phyloP scores from a whole-genome alignment of 257 asterid genomes.

The Solanum pennellii region DNA sequence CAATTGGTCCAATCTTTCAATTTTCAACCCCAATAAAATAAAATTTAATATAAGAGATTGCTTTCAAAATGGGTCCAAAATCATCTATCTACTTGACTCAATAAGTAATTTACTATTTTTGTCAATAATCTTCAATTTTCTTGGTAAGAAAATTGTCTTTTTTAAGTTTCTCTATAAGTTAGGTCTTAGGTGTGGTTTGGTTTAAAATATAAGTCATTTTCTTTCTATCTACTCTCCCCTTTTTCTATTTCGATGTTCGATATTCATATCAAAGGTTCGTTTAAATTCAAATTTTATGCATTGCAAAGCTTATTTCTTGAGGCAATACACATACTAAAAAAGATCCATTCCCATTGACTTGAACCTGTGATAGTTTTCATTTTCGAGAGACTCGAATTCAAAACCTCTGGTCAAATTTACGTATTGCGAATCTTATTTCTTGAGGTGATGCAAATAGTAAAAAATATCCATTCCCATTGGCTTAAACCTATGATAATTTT shows the following conservation, averaged over 20 bases:
- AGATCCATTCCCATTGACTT: not conserved
- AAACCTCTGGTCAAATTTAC: too few relatives aligned
- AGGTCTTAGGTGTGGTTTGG: not conserved
- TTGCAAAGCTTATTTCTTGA: too few relatives aligned
- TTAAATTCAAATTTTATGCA: too few relatives aligned
- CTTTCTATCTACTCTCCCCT: not conserved
- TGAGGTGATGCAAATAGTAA: not conserved
- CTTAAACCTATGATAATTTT: not conserved
- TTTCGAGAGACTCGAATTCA: too few relatives aligned
- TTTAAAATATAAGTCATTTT: not conserved
- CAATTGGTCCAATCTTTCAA: not conserved
- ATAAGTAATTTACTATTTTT: slow-evolving; percentile 15
- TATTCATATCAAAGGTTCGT: too few relatives aligned
- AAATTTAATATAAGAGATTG: not conserved
- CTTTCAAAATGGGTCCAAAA: slow-evolving; percentile 30
- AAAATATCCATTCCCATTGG: not conserved
- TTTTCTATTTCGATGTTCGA: too few relatives aligned
- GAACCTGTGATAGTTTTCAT: not conserved
- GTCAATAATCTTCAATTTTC: not conserved
- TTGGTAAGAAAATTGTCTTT: not conserved
- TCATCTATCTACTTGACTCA: slow-evolving; percentile 14
- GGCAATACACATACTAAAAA: too few relatives aligned
- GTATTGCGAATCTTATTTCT: too few relatives aligned
- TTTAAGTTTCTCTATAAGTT: not conserved
- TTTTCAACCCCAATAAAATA: not conserved